Conservation (phyloP, 257 asterid genomes). For the Solanum paucissectum region DNA sequence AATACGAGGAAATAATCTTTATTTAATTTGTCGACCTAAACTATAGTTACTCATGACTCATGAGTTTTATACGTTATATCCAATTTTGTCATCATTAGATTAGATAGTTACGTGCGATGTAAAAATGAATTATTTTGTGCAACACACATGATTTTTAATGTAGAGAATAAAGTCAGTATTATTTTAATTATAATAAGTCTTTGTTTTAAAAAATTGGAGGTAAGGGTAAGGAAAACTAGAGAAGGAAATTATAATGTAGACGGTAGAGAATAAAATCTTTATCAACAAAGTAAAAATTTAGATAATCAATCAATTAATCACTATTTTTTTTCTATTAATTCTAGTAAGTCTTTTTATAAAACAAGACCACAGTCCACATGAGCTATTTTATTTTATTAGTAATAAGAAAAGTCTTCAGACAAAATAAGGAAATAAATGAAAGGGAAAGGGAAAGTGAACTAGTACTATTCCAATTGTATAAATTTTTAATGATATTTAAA, state of each 20-base stretch:
- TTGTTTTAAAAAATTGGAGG: not conserved
- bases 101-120: not conserved
- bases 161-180: not conserved
- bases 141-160: not conserved
- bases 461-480: not conserved
- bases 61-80: not conserved
- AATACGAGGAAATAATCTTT: not conserved
- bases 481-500: not conserved
- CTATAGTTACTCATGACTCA: not conserved
- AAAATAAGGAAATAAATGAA: not conserved
- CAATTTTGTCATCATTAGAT: not conserved
- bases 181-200: not conserved
- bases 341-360: not conserved
- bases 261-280: fast-evolving
- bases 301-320: no score
- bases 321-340: not conserved
- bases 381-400: not conserved
- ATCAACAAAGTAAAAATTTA: no score
- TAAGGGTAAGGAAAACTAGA: not conserved
- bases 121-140: not conserved
- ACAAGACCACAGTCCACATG: not conserved
- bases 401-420: not conserved
- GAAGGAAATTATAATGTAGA: not conserved
- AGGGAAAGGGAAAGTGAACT: not conserved
- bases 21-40: not conserved